Base-by-base conservation (phyloP, 768 basidiomycete genomes). In the Thelephora ganbajun region DNA sequence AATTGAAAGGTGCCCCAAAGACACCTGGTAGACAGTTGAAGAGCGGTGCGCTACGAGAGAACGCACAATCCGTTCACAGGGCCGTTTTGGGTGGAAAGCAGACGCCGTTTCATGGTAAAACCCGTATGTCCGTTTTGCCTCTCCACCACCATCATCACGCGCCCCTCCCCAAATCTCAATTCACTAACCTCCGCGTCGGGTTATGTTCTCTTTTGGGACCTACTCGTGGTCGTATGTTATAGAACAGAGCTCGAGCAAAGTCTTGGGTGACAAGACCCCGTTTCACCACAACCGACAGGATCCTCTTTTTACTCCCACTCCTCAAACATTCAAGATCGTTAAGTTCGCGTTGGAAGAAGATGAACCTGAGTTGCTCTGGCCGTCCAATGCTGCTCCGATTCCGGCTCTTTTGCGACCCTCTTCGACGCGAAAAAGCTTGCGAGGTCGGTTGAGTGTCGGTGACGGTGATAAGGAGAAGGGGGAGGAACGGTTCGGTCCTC, bases 211-310 rank as follows among this genome's bases (percentile, higher is more conserved):
- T 26, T 18, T 36, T 19, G 44, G 50, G 46, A 43, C 12, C 33
- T 22, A 14, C 18, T 51, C 20, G 52, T 39, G 20, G 19, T 14
- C 23, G 16, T 35, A 14, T 33, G 48, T 47, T 48, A 50, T 33
- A 60, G 55, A 45, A 45, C 51, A 44, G 68, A 66, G 48, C 59
- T 53, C 6, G 30, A 55, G 61, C 5, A 73, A 76, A 11, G 79
- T 81, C 1, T 66, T 88, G 6, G 69, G 69, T 20, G 84, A 88
- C 64, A 86, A 83, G 62, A 88, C 84, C 1, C 84, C 84, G 1
- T 79, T 80, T 54, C 39, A 41, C 39, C 76, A 77, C 2, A 87
- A 86, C 58, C 78, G 82, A 16, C 64, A 66, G 46, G 69, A 63
- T 19, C 68, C 65, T 3, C 45, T 49, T 3, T 41, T 49, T 52